Conservation (phyloP, 768 basidiomycete genomes). For the Mycena latifolia region DNA sequence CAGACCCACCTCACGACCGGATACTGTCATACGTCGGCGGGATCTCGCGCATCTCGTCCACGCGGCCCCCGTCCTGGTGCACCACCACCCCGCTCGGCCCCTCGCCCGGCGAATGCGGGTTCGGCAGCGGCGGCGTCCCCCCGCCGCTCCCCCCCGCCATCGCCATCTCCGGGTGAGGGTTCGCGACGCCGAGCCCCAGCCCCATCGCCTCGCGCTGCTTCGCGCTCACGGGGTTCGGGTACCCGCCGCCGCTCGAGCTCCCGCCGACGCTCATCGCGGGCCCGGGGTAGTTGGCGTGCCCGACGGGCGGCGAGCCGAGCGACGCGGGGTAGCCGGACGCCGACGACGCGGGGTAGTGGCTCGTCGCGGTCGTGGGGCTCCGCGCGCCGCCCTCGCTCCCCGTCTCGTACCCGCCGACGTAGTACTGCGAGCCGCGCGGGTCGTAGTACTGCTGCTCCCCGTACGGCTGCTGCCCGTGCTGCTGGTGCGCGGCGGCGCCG, state of each 20-base stretch:
- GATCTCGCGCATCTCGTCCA: constrained; percentile 31
- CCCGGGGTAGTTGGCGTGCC: too few species aligned
- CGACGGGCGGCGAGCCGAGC: too few species aligned
- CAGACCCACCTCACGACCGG: constrained; percentile 12
- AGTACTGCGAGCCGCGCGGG: neutral
- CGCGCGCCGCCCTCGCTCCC: constrained; percentile 1
- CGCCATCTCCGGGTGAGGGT: constrained; percentile 13
- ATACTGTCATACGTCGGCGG: constrained; percentile 38
- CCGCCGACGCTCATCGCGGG: neutral
- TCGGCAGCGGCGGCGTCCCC: constrained; percentile 18
- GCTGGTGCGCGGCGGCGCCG: constrained; percentile 13
- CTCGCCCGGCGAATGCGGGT: constrained; percentile 31
- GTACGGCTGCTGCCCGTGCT: constrained; percentile 10
- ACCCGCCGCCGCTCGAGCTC: constrained; percentile 6
- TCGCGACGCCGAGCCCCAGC: constrained; percentile 27
- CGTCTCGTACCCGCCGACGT: constrained; percentile 13
- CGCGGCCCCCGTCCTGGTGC: constrained; percentile 33
- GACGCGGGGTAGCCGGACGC: constrained; percentile 15
- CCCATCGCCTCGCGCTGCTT: constrained; percentile 35
- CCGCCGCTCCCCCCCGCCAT: constrained; percentile 7
- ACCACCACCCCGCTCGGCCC: constrained; percentile 22
- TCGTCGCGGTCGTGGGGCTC: too few species aligned
- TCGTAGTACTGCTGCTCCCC: constrained; percentile 10
- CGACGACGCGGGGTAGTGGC: too few species aligned
- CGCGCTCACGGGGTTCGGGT: constrained; percentile 33